These are phyloP conservation scores for Pseudocercospora ulei DNA, from an alignment of 2,329 filamentous ascomycete genomes.

Conservation along the genomic window DNA sequence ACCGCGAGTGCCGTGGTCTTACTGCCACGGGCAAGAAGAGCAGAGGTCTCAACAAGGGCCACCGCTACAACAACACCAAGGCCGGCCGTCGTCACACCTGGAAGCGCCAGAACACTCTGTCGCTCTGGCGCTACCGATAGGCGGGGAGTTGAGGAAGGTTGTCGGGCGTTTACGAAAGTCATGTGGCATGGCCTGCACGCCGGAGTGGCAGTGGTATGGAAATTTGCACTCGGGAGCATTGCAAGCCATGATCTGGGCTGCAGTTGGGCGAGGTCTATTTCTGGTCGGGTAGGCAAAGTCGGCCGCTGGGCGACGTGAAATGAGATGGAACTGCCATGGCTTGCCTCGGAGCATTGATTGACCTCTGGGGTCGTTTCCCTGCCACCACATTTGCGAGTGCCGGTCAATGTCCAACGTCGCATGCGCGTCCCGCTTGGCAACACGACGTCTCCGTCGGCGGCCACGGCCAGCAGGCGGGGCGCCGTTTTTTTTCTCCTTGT, in stretches of 20 bases:
- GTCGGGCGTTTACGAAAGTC: conserved; percentile 12
- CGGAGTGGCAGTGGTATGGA: conserved; percentile 21
- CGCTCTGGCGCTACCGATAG: conserved; percentile 96
- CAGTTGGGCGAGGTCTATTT: conserved; percentile 6
- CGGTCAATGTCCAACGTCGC: conserved; percentile 1
- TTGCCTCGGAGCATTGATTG: conserved; percentile 1
- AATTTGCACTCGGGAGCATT: conserved; percentile 11
- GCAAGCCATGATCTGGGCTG: conserved; percentile 7
- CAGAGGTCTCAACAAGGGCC: conserved; percentile 97
- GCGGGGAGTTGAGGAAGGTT: conserved; percentile 16
- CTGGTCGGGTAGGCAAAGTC: conserved; percentile 13
- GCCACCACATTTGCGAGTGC: conserved; percentile 1
- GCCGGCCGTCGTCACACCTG: conserved; percentile 98
- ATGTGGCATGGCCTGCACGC: conserved; percentile 17
- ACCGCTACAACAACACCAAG: conserved; percentile 97
- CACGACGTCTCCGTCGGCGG: too few relatives aligned
- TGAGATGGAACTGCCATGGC: conserved; percentile 8
- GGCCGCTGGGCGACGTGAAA: conserved; percentile 10
- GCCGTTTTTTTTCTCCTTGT: too few relatives aligned
- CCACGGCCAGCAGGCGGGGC: too few relatives aligned
- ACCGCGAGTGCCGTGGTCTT: conserved; percentile 94
- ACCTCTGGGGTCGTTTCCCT: conserved; percentile 5
- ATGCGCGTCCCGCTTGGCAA: too few relatives aligned
- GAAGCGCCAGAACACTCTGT: conserved; percentile 99
- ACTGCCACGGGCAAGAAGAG: conserved; percentile 99